Conservation (phyloP, 2,329 filamentous ascomycete genomes). For the Zymoseptoria tritici region DNA sequence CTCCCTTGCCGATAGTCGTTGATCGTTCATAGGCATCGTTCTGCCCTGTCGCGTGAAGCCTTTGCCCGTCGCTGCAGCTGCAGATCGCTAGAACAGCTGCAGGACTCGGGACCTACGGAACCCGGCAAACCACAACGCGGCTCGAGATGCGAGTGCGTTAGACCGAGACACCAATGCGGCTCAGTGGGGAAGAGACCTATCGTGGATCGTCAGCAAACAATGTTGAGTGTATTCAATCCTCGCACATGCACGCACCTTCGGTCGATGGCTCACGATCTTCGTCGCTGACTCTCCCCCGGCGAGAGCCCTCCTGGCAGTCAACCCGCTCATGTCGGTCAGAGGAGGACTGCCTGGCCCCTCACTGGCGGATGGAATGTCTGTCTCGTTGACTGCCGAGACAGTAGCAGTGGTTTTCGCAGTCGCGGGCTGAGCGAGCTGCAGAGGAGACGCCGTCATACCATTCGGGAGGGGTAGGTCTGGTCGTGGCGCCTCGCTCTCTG, state of each 20-base stretch:
- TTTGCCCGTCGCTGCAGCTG: neutral
- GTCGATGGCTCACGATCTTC: constrained; percentile 19
- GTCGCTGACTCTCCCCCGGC: constrained; percentile 13
- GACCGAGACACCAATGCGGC: neutral
- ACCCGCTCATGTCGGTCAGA: neutral
- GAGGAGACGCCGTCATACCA: constrained; percentile 50
- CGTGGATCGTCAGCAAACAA: constrained; percentile 5
- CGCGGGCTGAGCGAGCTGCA: constrained; percentile 26
- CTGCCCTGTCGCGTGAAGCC: neutral
- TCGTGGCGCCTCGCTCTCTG: constrained; percentile 70
- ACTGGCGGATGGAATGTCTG: constrained; percentile 6
- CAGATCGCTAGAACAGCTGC: neutral
- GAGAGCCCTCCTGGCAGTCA: constrained; percentile 16
- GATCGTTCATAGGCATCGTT: neutral
- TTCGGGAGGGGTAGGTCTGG: constrained; percentile 45
- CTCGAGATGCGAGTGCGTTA: neutral
- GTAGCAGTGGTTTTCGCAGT: constrained; percentile 20
- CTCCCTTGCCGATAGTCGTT: neutral
- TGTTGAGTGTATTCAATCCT: neutral
- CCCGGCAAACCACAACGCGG: neutral
- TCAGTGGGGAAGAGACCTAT: constrained; percentile 24
- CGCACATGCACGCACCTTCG: constrained; percentile 16
- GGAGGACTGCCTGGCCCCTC: neutral
- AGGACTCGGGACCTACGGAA: neutral
- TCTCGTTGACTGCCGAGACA: constrained; percentile 21